Conservation (phyloP, 1,139 yeast genomes). For the Pichia sp. region DNA sequence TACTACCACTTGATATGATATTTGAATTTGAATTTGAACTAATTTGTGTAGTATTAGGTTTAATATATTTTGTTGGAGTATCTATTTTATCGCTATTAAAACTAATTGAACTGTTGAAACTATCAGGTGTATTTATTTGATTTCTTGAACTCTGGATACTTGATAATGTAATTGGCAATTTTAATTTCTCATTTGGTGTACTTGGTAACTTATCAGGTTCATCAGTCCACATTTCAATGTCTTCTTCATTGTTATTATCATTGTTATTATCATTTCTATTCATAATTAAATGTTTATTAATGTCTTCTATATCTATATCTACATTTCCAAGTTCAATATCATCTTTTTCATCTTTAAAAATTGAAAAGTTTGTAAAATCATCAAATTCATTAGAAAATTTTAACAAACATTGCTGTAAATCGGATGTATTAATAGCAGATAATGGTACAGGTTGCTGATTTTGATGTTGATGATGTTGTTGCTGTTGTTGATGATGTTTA, state of each 20-base stretch:
- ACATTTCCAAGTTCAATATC: neutral
- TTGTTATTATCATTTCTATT: no score
- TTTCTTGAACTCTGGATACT: slow-evolving; percentile 3
- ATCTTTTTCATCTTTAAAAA: slow-evolving; percentile 14
- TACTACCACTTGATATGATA: slow-evolving; percentile 5
- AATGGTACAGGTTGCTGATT: no score
- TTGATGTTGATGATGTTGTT: no score
- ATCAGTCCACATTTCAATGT: slow-evolving; percentile 4
- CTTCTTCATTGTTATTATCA: slow-evolving; percentile 2
- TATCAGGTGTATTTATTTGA: slow-evolving; percentile 5
- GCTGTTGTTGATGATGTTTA: no score
- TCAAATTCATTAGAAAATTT: slow-evolving; percentile 35
- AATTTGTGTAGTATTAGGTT: slow-evolving; percentile 3
- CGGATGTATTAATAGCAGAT: slow-evolving; percentile 30
- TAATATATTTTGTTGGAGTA: slow-evolving; percentile 21
- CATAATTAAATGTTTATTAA: neutral
- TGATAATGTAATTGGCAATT: slow-evolving; percentile 1
- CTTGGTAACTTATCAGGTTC: slow-evolving; percentile 26
- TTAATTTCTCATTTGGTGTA: slow-evolving; percentile 24
- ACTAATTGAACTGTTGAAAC: slow-evolving; percentile 8
- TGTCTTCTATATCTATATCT: neutral
- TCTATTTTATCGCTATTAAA: slow-evolving; percentile 4
- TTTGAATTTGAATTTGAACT: neutral
- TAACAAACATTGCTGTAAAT: slow-evolving; percentile 33
- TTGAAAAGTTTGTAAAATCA: slow-evolving; percentile 27